These are phyloP conservation scores for Sugiyamaella chiloensis DNA, from an alignment of 805 yeast genomes.

Conservation along the genomic window DNA sequence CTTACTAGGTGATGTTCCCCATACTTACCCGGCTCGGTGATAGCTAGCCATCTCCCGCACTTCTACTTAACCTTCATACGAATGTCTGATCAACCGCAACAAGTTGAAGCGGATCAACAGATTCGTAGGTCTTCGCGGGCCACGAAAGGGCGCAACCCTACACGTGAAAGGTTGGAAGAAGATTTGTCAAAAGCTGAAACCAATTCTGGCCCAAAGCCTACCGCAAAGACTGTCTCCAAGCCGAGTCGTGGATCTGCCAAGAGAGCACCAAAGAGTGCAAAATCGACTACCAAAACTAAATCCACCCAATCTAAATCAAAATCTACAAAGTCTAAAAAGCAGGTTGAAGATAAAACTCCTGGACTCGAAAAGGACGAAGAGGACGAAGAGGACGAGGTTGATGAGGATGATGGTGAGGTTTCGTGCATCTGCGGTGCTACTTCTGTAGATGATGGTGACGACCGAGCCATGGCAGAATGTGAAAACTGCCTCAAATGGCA, in stretches of 20 bases:
- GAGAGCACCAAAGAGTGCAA: no score
- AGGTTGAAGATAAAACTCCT: background rate
- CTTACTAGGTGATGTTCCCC: no score
- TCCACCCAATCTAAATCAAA: background rate
- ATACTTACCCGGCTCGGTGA: no score
- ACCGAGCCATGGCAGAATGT: conserved; percentile 59
- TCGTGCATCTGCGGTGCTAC: conserved; percentile 34
- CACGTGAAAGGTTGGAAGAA: conserved; percentile 18
- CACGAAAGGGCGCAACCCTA: conserved; percentile 38
- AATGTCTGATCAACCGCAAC: no score
- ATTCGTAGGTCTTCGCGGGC: conserved; percentile 40
- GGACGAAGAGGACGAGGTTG: conserved; percentile 12
- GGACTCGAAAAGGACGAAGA: conserved; percentile 7
- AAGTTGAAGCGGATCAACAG: background rate
- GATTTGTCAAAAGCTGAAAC: conserved; percentile 10
- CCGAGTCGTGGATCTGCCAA: no score
- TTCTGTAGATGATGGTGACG: conserved; percentile 33
- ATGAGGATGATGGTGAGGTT: conserved; percentile 25
- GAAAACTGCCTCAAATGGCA: conserved; percentile 67
- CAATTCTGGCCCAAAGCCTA: background rate
- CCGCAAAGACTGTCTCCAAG: background rate
- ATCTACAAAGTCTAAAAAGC: background rate
- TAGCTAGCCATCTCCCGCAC: no score
- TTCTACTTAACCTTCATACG: no score
- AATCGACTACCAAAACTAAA: background rate